These are phyloP conservation scores for Cruciata laevipes DNA, from an alignment of 257 asterid species.

Conservation along the genomic window DNA sequence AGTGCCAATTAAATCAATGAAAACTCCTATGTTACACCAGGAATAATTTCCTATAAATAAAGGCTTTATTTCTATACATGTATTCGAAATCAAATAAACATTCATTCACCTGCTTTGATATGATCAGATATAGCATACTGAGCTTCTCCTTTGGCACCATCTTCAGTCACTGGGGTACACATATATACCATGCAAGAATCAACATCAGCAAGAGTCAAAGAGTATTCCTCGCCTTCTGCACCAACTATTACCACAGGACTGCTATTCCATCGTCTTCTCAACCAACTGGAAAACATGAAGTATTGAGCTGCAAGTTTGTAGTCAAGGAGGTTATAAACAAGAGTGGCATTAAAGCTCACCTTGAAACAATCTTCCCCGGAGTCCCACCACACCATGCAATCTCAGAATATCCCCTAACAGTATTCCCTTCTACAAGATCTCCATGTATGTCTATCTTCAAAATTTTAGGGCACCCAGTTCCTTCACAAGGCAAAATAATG, in stretches of 20 bases:
- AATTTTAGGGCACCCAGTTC: conserved; percentile 88
- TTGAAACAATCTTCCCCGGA: conserved; percentile 91
- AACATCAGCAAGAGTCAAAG: conserved; percentile 68
- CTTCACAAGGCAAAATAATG: conserved; percentile 30
- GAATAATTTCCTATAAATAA: background rate
- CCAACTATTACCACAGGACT: conserved; percentile 83
- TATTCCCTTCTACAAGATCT: conserved; percentile 82
- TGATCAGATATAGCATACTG: conserved; percentile 90
- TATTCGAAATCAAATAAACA: background rate
- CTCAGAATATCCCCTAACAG: conserved; percentile 61
- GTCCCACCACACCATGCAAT: conserved; percentile 99
- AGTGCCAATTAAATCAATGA: background rate
- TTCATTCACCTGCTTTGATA: conserved; percentile 71
- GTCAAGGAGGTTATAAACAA: conserved; percentile 10
- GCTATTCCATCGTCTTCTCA: conserved; percentile 84
- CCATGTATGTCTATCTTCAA: conserved; percentile 75
- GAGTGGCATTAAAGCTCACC: conserved; percentile 41
- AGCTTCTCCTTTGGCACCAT: conserved; percentile 96
- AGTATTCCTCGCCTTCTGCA: conserved; percentile 85
- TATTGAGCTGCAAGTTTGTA: conserved; percentile 16
- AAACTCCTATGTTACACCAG: background rate
- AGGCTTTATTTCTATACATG: background rate
- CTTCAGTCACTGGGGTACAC: conserved; percentile 95
- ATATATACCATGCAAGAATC: conserved; percentile 87
- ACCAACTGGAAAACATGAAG: conserved; percentile 56